phyloP scores from a whole-genome alignment of 495 filamentous ascomycete genomes.

The Tetracladium marchalianum region DNA sequence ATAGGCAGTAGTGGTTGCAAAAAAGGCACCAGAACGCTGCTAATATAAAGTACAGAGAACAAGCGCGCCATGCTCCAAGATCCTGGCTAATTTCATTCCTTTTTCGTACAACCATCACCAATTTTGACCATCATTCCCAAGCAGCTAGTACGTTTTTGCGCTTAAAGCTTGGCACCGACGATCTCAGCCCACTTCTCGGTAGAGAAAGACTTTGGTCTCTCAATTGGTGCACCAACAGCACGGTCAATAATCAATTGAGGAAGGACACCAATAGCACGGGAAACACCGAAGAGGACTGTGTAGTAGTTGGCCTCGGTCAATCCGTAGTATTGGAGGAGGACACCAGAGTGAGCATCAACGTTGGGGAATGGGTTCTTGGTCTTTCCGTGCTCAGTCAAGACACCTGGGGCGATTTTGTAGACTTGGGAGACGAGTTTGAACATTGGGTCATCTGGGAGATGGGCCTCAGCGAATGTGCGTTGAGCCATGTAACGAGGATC shows the following conservation, averaged over 20 bases:
- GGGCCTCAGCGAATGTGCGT: slow-evolving; percentile 83
- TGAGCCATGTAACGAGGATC: slow-evolving; percentile 97
- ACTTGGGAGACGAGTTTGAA: slow-evolving; percentile 99
- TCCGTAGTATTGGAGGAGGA: slow-evolving; percentile 98
- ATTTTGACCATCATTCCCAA: background rate
- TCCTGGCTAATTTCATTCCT: slow-evolving; percentile 7
- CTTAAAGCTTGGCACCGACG: slow-evolving; percentile 81
- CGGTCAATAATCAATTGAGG: slow-evolving; percentile 99
- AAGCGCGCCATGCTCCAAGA: slow-evolving; percentile 9
- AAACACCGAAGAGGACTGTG: slow-evolving; percentile 98
- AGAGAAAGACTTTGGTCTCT: slow-evolving; percentile 92
- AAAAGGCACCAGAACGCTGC: slow-evolving; percentile 18
- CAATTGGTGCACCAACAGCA: slow-evolving; percentile 79
- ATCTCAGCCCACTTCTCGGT: slow-evolving; percentile 95
- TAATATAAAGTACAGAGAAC: slow-evolving; percentile 17
- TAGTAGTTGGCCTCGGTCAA: slow-evolving; percentile 98
- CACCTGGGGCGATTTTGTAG: slow-evolving; percentile 97
- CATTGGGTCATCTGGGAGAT: slow-evolving; percentile 55
- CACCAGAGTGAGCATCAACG: slow-evolving; percentile 84
- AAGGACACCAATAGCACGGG: slow-evolving; percentile 92
- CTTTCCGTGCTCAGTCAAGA: slow-evolving; percentile 98
- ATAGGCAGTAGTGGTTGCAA: slow-evolving; percentile 7
- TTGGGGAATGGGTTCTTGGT: slow-evolving; percentile 81
- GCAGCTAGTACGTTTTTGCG: background rate
- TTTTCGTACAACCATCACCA: background rate